A percentile compares a stretch with the other conserved stretches of the same genome.
These are phyloP conservation scores for Chenopodium quinoa DNA, from an alignment of 148 eudicot species.

Conservation along the genomic window DNA sequence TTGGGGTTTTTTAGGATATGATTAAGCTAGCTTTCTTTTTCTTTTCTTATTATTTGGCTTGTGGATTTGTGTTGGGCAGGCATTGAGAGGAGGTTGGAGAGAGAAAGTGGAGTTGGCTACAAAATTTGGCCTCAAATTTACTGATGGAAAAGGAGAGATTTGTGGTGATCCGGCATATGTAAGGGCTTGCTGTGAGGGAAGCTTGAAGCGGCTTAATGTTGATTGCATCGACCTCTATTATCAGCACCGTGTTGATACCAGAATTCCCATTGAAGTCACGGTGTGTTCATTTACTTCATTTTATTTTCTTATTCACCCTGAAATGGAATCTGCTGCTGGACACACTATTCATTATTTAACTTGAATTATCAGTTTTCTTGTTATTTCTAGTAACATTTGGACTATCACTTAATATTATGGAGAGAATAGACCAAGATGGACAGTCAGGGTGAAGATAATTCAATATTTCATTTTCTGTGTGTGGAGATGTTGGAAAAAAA, in stretches of 20 bases:
- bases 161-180: constrained; percentile 34
- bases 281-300: neutral
- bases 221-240: constrained; percentile 34
- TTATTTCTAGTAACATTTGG: too few relatives aligned
- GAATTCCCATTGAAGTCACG: constrained; percentile 34
- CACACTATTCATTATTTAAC: too few relatives aligned
- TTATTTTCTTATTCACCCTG: too few relatives aligned
- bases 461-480: too few relatives aligned
- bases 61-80: constrained; percentile 21
- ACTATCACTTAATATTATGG: too few relatives aligned
- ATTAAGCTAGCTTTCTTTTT: too few relatives aligned
- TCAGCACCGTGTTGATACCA: constrained; percentile 28
- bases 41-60: neutral
- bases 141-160: constrained; percentile 25
- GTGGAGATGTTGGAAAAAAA: too few relatives aligned
- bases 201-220: constrained; percentile 33
- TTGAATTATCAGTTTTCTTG: too few relatives aligned
- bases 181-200: constrained; percentile 31
- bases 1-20: too few relatives aligned
- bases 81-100: constrained; percentile 33
- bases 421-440: too few relatives aligned
- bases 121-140: constrained; percentile 25
- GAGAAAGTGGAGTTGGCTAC: constrained; percentile 34
- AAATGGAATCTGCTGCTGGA: too few relatives aligned
- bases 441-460: too few relatives aligned